phyloP scores from a whole-genome alignment of 1,284 basidiomycete genomes.

The Irpex sp. region DNA sequence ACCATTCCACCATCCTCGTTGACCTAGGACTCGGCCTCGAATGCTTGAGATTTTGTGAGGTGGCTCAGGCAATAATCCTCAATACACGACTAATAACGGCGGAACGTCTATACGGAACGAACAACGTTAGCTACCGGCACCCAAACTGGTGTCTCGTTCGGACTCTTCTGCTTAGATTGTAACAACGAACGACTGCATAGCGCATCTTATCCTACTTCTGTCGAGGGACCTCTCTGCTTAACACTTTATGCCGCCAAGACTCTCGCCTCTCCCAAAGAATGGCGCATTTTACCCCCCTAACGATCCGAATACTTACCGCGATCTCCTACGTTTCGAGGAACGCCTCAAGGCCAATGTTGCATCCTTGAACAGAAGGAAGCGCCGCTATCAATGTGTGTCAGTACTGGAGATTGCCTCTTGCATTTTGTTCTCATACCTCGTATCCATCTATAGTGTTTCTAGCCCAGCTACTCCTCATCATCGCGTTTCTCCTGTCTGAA shows the following conservation, averaged over 20 bases:
- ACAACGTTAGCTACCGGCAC: background rate
- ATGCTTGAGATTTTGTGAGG: background rate
- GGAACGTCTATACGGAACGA: background rate
- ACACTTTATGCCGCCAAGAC: constrained; percentile 14
- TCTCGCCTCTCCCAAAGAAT: constrained; percentile 20
- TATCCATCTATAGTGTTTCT: constrained; percentile 62
- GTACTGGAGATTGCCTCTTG: background rate
- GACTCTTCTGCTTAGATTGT: too few relatives aligned
- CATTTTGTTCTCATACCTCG: background rate
- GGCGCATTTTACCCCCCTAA: constrained; percentile 58
- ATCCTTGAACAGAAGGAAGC: constrained; percentile 75
- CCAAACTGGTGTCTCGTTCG: too few relatives aligned
- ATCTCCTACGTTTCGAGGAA: constrained; percentile 94
- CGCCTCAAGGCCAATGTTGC: constrained; percentile 91
- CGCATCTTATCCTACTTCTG: background rate
- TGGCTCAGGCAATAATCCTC: background rate
- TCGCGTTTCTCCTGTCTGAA: constrained; percentile 70
- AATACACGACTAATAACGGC: background rate
- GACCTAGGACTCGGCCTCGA: background rate
- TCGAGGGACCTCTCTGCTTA: background rate
- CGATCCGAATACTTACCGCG: constrained; percentile 78
- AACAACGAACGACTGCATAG: background rate
- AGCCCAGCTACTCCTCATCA: constrained; percentile 61
- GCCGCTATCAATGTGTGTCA: constrained; percentile 82
- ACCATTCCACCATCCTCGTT: background rate